These are phyloP conservation scores for Mortierella sp. DNA, from an alignment of 371 early-diverging fungal species.

Conservation along the genomic window DNA sequence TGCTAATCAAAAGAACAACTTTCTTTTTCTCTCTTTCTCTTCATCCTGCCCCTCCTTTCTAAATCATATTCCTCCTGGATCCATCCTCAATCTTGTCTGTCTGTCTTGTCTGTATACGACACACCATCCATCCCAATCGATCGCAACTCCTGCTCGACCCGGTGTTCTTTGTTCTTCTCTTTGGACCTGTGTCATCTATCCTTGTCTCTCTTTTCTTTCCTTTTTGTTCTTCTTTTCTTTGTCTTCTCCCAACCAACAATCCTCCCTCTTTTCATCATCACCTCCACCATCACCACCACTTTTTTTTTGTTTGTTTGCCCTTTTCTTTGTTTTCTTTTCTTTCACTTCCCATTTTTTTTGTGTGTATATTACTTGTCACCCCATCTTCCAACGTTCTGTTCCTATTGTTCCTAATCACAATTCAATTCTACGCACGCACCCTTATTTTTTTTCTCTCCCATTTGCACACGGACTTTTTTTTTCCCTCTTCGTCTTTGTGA, in stretches of 20 bases:
- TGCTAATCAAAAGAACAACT: background rate
- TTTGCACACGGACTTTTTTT: slow-evolving; percentile 5
- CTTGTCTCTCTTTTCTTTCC: background rate
- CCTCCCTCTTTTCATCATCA: background rate
- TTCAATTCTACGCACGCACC: slow-evolving; percentile 1
- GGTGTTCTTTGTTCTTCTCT: background rate
- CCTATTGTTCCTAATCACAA: too few relatives aligned
- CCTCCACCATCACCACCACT: background rate
- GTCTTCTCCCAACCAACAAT: background rate
- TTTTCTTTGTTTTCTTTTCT: background rate
- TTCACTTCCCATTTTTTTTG: background rate
- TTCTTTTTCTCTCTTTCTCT: background rate
- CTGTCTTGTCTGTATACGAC: background rate
- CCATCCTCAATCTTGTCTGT: background rate
- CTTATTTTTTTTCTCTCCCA: background rate
- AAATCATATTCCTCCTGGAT: background rate
- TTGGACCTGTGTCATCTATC: too few relatives aligned
- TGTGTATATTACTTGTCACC: background rate
- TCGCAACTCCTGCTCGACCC: background rate
- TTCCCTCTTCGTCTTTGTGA: too few relatives aligned
- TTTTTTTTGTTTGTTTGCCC: background rate
- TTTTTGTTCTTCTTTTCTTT: background rate
- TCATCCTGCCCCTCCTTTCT: background rate
- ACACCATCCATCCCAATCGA: background rate
- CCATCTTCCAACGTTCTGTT: background rate